Conservation (phyloP, 345 rosid species). For the Linum usitatissimum region DNA sequence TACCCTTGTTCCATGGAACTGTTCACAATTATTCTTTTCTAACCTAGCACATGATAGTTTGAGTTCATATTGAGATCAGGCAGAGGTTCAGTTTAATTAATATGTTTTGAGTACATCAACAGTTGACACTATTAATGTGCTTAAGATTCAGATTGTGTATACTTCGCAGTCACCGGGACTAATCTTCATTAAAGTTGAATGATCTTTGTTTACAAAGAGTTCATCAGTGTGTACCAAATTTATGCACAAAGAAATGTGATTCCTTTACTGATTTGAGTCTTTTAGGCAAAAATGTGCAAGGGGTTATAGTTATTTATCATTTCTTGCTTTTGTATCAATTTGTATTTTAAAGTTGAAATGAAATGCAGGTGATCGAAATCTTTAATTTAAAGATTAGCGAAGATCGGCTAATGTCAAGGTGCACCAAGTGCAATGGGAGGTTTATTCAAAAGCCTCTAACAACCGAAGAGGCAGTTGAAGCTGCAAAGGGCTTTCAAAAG, state of each 20-base stretch:
- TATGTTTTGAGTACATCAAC: not conserved
- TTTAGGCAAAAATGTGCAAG: not conserved
- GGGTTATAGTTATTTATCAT: not conserved
- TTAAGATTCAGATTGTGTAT: too few relatives aligned
- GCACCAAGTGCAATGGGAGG: slow-evolving; percentile 89
- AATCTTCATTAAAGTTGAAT: too few relatives aligned
- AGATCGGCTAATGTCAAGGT: slow-evolving; percentile 80
- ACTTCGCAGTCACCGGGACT: too few relatives aligned
- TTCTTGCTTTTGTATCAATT: not conserved
- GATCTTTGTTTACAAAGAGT: too few relatives aligned
- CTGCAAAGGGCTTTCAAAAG: slow-evolving; percentile 88
- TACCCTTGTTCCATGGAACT: too few relatives aligned
- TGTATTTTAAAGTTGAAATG: not conserved
- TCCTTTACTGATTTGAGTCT: not conserved
- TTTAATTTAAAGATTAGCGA: slow-evolving; percentile 61
- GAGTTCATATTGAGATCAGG: not conserved
- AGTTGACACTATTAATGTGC: not conserved
- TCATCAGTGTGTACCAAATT: too few relatives aligned
- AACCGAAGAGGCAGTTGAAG: slow-evolving; percentile 81
- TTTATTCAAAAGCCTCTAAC: slow-evolving; percentile 74
- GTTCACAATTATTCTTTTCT: too few relatives aligned
- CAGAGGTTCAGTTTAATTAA: not conserved
- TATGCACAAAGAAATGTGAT: too few relatives aligned
- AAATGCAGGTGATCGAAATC: slow-evolving; percentile 53
- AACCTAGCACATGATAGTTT: too few relatives aligned